Evolutionary conservation across 352 stramenopile genomes (phyloP).

Genomic region (Phytophthora pini): DNA sequence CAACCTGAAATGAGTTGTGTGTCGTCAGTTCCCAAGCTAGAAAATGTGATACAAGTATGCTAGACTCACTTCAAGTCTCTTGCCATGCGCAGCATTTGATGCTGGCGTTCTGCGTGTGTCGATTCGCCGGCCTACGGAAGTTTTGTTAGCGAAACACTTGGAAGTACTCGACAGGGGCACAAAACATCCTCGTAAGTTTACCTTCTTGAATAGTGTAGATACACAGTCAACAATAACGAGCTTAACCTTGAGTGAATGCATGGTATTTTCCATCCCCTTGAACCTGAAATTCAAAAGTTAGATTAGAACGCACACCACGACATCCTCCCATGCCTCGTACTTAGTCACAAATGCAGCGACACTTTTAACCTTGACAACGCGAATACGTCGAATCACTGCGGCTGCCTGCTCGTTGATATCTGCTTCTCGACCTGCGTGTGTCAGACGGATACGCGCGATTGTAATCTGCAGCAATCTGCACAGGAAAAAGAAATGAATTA

Average conservation of each 20-base stretch:
- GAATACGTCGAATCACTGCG: constrained; percentile 49
- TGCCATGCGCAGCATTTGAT: constrained; percentile 56
- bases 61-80: constrained; percentile 58
- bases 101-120: constrained; percentile 47
- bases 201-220: constrained; percentile 65
- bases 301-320: not conserved
- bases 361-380: constrained; percentile 47
- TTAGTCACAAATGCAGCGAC: constrained; percentile 49
- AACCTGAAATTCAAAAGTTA: constrained; percentile 41
- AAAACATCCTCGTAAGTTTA: constrained; percentile 12
- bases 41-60: not conserved
- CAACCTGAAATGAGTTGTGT: constrained; percentile 38
- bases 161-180: not conserved
- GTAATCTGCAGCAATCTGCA: constrained; percentile 61
- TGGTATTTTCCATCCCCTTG: constrained; percentile 56
- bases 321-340: constrained; percentile 31
- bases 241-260: constrained; percentile 57
- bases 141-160: not conserved
- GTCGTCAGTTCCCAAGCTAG: constrained; percentile 2
- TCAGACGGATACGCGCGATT: constrained; percentile 36
- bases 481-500: not conserved
- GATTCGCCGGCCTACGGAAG: constrained; percentile 39
- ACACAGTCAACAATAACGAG: constrained; percentile 83
- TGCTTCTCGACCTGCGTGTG: constrained; percentile 12
- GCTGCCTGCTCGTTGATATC: constrained; percentile 32